Conservation (phyloP, 768 basidiomycete genomes). For the Boletus vinaceobasis region DNA sequence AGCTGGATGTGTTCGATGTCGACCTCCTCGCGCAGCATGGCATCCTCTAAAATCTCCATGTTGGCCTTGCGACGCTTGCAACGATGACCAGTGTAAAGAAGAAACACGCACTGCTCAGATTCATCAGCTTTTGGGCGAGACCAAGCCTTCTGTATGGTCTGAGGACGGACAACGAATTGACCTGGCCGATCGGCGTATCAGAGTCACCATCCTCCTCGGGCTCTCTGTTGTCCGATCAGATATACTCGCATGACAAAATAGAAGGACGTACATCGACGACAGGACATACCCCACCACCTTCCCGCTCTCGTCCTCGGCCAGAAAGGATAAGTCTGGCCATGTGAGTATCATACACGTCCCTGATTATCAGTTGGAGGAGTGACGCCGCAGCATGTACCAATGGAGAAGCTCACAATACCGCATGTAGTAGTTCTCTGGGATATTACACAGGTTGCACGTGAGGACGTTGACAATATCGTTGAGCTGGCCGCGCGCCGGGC, state of each 20-base stretch:
- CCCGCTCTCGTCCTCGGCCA: conserved; percentile 48
- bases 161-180: conserved; percentile 30
- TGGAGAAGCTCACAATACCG: conserved; percentile 24
- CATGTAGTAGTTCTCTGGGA: conserved; percentile 49
- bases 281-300: conserved; percentile 55
- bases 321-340: conserved; percentile 54
- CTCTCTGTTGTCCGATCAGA: conserved; percentile 21
- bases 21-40: conserved; percentile 19
- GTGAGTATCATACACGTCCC: conserved; percentile 46
- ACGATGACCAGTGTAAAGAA: neutral
- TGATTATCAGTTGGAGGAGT: conserved; percentile 19
- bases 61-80: neutral
- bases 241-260: neutral
- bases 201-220: conserved; percentile 13
- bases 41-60: conserved; percentile 16
- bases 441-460: conserved; percentile 47
- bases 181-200: conserved; percentile 18
- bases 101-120: conserved; percentile 21
- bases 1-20: conserved; percentile 23
- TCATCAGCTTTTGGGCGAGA: conserved; percentile 27
- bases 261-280: conserved; percentile 49
- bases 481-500: conserved; percentile 29
- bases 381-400: neutral
- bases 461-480: conserved; percentile 49
- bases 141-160: conserved; percentile 29